A percentile compares a stretch with the other conserved stretches of the same genome.
Evolutionary conservation across 129 eudicot genomes (phyloP).

Genomic region (Heracleum sosnowskyi): DNA sequence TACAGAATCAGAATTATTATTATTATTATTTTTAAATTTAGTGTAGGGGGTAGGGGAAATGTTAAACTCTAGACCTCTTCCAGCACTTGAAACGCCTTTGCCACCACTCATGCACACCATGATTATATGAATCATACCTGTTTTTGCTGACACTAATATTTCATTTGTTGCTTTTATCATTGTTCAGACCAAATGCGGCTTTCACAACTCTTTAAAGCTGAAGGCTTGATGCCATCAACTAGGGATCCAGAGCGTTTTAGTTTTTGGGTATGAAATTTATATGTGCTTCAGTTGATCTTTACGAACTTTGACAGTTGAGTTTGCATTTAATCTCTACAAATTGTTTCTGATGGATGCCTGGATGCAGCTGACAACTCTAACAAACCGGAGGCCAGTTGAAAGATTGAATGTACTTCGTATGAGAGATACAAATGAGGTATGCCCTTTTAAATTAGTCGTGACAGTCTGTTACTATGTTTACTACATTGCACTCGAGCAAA

Average conservation of each 20-base stretch:
- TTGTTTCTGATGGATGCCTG: neutral
- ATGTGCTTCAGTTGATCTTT: neutral
- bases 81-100: neutral
- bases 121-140: neutral
- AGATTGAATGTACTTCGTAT: slow-evolving; percentile 71
- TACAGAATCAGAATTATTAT: neutral
- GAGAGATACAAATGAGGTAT: slow-evolving; percentile 80
- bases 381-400: slow-evolving; percentile 73
- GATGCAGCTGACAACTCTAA: slow-evolving; percentile 69
- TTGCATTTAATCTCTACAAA: slow-evolving; percentile 1
- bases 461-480: slow-evolving; percentile 3
- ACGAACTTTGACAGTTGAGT: neutral
- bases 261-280: slow-evolving; percentile 69
- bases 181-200: slow-evolving; percentile 70
- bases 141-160: neutral
- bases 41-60: neutral
- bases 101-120: neutral
- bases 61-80: neutral
- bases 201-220: slow-evolving; percentile 74
- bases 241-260: slow-evolving; percentile 89
- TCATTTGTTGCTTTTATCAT: slow-evolving; percentile 2
- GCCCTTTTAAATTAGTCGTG: too few relatives aligned
- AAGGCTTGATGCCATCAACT: slow-evolving; percentile 83
- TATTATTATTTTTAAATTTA: neutral
- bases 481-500: neutral